Evolutionary conservation across 495 filamentous ascomycete species (phyloP), one percentile per base, ranked within the genome.

Genomic region (Tuber microsphaerosporum): DNA sequence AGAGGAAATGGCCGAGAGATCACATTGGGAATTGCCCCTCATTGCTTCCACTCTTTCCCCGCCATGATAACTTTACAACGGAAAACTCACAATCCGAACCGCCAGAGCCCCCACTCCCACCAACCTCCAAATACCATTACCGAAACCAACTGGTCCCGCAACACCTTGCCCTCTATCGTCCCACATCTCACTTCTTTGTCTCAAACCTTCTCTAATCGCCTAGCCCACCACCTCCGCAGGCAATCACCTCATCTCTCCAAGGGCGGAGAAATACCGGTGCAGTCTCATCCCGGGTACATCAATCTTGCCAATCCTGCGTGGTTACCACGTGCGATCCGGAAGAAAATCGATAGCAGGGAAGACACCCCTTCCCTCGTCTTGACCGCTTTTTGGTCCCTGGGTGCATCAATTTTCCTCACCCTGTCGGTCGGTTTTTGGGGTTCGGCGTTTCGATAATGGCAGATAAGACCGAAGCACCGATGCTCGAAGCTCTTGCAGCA

Each of bases 81-180:
- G 2, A 31, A 31, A 16, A 16, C 56, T 31, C 37, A 37, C 77
- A 37, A 43, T 17, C 37, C 20, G 37, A 34, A 37, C 75, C 44
- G 19, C 56, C 44, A 73, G 77, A 72, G 45, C 71, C 70, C 16
- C 51, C 71, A 20, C 37, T 65, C 61, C 48, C 56, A 61, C 75
- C 73, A 41, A 76, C 69, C 76, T 16, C 19, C 22, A 61, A 61
- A 14, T 61, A 61, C 51, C 10, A 61, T 31, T 61, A 31, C 51
- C 51, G n/a, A 26, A 61, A 31, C n/a, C n/a, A 0, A 61, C 51
- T 31, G 10, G 56, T 31, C 56, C 56, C 56, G 26, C 56, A 65
- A 17, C 56, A 31, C 26, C 51, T 17, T 31, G 56, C 12, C 10
- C 56, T 31, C 56, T n/a, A 31, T 65, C 56, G 56, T 31, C 56